A percentile compares a stretch with the other conserved stretches of the same genome.
Evolutionary conservation across 2,329 filamentous ascomycete genomes (phyloP).

Genomic region (Phoma herbarum): DNA sequence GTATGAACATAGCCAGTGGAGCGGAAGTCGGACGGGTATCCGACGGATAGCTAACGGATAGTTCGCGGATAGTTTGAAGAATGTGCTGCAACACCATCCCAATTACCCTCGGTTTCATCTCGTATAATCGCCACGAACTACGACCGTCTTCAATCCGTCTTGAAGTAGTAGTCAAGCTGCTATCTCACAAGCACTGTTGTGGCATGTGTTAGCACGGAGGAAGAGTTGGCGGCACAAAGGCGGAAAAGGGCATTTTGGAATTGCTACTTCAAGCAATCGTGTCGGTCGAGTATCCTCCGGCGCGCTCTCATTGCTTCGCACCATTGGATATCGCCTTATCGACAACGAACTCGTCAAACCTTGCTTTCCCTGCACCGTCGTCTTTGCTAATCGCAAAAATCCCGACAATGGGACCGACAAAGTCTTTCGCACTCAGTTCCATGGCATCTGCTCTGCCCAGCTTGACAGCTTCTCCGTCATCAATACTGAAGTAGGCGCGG

Average conservation of each 20-base stretch:
- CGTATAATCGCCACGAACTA: not conserved
- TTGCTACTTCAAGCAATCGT: not conserved
- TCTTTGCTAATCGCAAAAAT: conserved; percentile 14
- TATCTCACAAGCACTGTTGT: not conserved
- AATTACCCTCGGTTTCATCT: not conserved
- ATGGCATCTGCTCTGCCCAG: conserved; percentile 12
- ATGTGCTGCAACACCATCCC: not conserved
- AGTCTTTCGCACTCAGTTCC: conserved; percentile 26
- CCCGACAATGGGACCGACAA: conserved; percentile 28
- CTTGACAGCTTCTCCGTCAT: not conserved
- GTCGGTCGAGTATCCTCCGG: not conserved
- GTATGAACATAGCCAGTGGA: not conserved
- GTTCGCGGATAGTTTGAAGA: not conserved
- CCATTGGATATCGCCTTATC: not conserved
- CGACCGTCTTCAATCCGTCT: not conserved
- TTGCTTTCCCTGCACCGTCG: not conserved
- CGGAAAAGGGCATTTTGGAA: not conserved
- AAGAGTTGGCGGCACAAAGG: not conserved
- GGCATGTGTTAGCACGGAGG: not conserved
- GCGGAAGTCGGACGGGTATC: not conserved
- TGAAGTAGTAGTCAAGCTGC: not conserved
- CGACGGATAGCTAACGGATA: not conserved
- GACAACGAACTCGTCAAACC: not conserved
- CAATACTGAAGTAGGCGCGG: conserved; percentile 2
- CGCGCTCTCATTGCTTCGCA: not conserved